These are phyloP conservation scores for Aquilaria sinensis DNA, from an alignment of 345 rosid species.

Conservation along the genomic window DNA sequence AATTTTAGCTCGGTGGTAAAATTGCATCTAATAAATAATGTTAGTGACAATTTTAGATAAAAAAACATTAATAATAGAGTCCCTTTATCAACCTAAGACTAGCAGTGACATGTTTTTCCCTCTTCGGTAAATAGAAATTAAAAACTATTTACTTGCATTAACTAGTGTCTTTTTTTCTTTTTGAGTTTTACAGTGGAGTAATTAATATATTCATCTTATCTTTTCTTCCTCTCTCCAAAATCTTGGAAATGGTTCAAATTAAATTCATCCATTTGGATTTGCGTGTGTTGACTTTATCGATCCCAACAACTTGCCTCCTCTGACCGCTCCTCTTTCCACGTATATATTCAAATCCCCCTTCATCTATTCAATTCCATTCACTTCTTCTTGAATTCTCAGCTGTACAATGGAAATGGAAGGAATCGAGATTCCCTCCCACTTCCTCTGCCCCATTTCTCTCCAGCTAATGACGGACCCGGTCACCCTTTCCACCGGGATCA, in stretches of 20 bases:
- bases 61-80: no score
- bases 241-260: slow-evolving; percentile 19
- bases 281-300: slow-evolving; percentile 32
- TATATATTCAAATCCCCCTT: neutral
- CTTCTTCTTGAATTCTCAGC: neutral
- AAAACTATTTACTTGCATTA: no score
- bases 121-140: no score
- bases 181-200: no score
- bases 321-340: neutral
- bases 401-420: slow-evolving; percentile 22
- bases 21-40: no score
- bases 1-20: no score
- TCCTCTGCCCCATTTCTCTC: slow-evolving; percentile 59
- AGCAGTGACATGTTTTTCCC: no score
- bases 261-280: slow-evolving; percentile 16
- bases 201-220: no score
- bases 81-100: no score
- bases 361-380: slow-evolving; percentile 2
- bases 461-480: slow-evolving; percentile 68
- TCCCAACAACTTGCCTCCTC: slow-evolving; percentile 1
- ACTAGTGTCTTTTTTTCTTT: no score
- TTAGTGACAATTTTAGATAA: no score
- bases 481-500: slow-evolving; percentile 49
- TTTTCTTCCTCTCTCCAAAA: slow-evolving; percentile 2
- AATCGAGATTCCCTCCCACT: slow-evolving; percentile 38